These are phyloP conservation scores for Martensiomyces pterosporus DNA, from an alignment of 192 early-diverging fungal genomes.

Conservation along the genomic window DNA sequence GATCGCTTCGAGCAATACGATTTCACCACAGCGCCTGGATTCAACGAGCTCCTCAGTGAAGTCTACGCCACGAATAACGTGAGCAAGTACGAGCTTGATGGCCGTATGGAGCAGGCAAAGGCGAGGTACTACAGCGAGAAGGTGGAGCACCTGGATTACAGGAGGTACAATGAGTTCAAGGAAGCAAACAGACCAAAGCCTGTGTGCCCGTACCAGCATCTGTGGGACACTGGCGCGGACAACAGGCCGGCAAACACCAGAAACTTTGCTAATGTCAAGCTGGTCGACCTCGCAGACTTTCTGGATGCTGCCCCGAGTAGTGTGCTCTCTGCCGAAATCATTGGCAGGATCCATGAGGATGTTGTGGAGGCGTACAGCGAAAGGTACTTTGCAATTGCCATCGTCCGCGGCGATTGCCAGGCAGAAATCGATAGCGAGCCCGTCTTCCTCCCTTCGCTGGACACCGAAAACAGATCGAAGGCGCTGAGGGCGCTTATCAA, in stretches of 20 bases:
- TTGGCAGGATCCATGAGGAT: slow-evolving; percentile 7
- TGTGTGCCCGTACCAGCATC: slow-evolving; percentile 44
- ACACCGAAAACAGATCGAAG: background rate
- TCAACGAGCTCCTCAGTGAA: slow-evolving; percentile 21
- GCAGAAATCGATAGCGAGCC: background rate
- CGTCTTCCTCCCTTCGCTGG: slow-evolving; percentile 31
- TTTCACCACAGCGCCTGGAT: slow-evolving; percentile 32
- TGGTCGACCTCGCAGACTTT: slow-evolving; percentile 25
- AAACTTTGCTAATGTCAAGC: slow-evolving; percentile 16
- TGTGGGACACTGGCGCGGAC: slow-evolving; percentile 24
- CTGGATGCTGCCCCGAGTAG: background rate
- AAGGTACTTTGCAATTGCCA: slow-evolving; percentile 21
- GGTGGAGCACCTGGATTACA: slow-evolving; percentile 20
- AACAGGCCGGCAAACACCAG: slow-evolving; percentile 7
- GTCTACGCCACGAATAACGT: slow-evolving; percentile 15
- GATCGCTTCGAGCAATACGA: slow-evolving; percentile 34
- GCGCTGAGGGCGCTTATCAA: slow-evolving; percentile 10
- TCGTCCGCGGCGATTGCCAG: slow-evolving; percentile 12
- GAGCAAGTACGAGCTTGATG: slow-evolving; percentile 23
- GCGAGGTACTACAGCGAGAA: slow-evolving; percentile 25
- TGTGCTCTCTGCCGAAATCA: slow-evolving; percentile 8
- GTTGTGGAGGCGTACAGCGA: slow-evolving; percentile 8
- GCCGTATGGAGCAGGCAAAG: slow-evolving; percentile 39
- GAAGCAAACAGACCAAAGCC: slow-evolving; percentile 21
- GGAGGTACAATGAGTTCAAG: slow-evolving; percentile 16